Evolutionary conservation across 495 filamentous ascomycete species (phyloP).

Genomic region (Sporormia fimetaria): DNA sequence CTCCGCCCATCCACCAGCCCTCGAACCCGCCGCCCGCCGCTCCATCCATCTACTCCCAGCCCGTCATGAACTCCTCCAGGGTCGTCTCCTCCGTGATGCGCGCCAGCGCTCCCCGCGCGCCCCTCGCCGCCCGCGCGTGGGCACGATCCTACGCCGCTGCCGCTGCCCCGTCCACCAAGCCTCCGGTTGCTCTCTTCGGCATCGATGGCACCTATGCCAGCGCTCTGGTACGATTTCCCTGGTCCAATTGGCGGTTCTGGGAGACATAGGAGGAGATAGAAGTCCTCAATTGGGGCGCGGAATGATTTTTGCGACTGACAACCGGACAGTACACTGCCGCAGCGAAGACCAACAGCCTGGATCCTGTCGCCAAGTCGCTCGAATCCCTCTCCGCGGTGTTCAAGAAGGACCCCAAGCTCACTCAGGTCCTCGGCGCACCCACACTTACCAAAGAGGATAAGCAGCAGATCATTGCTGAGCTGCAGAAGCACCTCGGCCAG

Average conservation of each 20-base stretch:
- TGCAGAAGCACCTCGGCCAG: constrained; percentile 59
- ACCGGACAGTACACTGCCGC: constrained; percentile 80
- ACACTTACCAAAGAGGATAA: constrained; percentile 70
- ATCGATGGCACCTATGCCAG: constrained; percentile 96
- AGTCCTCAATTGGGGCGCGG: constrained; percentile 7
- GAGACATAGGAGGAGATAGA: background rate
- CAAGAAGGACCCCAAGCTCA: constrained; percentile 70
- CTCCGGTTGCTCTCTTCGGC: constrained; percentile 83
- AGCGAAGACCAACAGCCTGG: constrained; percentile 73
- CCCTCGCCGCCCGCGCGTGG: constrained; percentile 29
- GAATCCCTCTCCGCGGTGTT: constrained; percentile 56
- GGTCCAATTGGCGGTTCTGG: constrained; percentile 3
- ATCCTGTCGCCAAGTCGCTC: constrained; percentile 66
- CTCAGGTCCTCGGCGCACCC: constrained; percentile 61
- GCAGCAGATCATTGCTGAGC: constrained; percentile 66
- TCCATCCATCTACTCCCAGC: constrained; percentile 23
- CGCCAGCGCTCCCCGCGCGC: constrained; percentile 41
- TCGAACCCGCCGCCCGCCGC: constrained; percentile 4
- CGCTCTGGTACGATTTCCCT: constrained; percentile 67
- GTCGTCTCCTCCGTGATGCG: constrained; percentile 47
- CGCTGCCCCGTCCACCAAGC: constrained; percentile 51
- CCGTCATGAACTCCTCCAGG: constrained; percentile 53
- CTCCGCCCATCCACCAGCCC: constrained; percentile 1
- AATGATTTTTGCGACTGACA: constrained; percentile 9
- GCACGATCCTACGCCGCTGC: constrained; percentile 61